Base-by-base conservation (phyloP, 164 flowering plant species). In the Chloranthus sessilifolius region DNA sequence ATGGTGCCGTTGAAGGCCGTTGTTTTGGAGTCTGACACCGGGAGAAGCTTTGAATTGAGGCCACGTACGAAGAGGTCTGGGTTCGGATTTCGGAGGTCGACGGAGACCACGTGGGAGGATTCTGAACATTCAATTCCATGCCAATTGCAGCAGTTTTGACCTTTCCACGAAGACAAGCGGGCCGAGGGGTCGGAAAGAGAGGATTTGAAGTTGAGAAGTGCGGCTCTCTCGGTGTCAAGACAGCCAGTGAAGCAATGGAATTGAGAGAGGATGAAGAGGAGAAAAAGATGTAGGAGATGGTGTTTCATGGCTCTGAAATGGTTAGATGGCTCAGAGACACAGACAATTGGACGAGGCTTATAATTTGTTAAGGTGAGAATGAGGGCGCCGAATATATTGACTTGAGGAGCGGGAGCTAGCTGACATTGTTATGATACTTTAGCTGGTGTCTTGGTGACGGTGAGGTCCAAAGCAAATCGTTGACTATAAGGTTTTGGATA, bases 61-160 rank as follows among this genome's bases (percentile, higher is more conserved):
- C 33, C 28, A 2, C 43, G 45, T 20, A 48, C 9, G 8, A 41
- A 44, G 9, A 2, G 1, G 0, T 28, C 24, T 0, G 60, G 66
- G 2, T 36, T 12, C 20, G 61, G 66, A 27, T 55, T 50, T 15
- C 35, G 41, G 8, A 60, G 64, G 19, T 53, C 31, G 21, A 53
- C 10, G 1, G 41, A 3, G 25, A 40, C 12, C 28, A 53, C 42
- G 42, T 54, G 59, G 11, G 28, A 54, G 9, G 65, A 24, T 15
- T 47, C 8, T 0, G 60, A 61, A 26, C 67, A 63, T 0, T 0
- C 44, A 22, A 63, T 47, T 46, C 67, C 67, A 22, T 7, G 15
- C 67, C 67, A 63, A 9, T 15, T n/a, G 33, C 67, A 63, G 35
- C 62, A 63, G 28, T 57, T 33, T 25, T 23, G 16, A 19, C 67